Conservation (phyloP, 495 filamentous ascomycete genomes). For the Lophiotrema nucula region DNA sequence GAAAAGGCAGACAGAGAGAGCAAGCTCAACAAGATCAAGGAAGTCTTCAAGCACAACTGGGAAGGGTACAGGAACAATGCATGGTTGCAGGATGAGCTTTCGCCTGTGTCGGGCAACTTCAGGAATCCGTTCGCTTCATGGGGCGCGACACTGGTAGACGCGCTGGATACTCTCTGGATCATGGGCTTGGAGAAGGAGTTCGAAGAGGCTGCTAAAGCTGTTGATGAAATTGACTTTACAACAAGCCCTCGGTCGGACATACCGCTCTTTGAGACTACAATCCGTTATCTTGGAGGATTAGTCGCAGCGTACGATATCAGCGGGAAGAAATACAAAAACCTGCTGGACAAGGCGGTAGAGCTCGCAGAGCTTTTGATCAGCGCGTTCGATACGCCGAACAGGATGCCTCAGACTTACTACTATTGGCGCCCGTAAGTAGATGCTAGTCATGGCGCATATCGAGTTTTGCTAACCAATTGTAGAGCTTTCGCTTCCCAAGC, state of each 20-base stretch:
- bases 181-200: slow-evolving; percentile 92
- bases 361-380: slow-evolving; percentile 86
- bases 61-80: slow-evolving; percentile 43
- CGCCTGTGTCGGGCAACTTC: slow-evolving; percentile 41
- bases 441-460: neutral
- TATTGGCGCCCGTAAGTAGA: slow-evolving; percentile 75
- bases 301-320: slow-evolving; percentile 45
- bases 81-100: slow-evolving; percentile 45
- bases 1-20: slow-evolving; percentile 21
- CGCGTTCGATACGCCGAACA: slow-evolving; percentile 93
- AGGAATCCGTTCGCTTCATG: slow-evolving; percentile 86
- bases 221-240: slow-evolving; percentile 86
- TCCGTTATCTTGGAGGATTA: slow-evolving; percentile 45
- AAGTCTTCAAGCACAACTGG: slow-evolving; percentile 41
- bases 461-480: neutral
- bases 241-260: slow-evolving; percentile 54
- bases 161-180: slow-evolving; percentile 94
- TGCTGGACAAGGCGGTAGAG: slow-evolving; percentile 85
- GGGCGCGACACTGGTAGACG: slow-evolving; percentile 91
- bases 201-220: slow-evolving; percentile 73
- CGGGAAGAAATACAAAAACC: slow-evolving; percentile 61
- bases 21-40: slow-evolving; percentile 55
- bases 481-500: slow-evolving; percentile 60
- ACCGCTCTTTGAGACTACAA: slow-evolving; percentile 46
- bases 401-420: slow-evolving; percentile 89